phyloP scores from a whole-genome alignment of 2,329 filamentous ascomycete species.

The Verticillium zaregamsianum region DNA sequence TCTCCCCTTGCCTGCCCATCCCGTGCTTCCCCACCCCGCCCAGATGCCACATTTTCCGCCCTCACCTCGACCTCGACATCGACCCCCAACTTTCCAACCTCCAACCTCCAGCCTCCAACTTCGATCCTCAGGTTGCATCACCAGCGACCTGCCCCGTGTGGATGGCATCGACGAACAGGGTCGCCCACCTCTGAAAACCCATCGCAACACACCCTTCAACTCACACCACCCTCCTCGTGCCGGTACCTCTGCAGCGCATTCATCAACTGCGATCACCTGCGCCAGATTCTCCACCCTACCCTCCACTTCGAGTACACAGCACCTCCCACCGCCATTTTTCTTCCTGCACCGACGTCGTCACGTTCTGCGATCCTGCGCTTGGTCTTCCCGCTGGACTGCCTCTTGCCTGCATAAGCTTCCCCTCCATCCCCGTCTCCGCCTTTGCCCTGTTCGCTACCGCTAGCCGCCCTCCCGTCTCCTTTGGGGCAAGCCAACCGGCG shows the following conservation, averaged over 20 bases:
- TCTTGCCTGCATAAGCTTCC: constrained; percentile 2
- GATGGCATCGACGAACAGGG: not conserved
- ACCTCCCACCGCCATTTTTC: not conserved
- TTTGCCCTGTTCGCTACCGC: not conserved
- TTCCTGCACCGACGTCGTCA: not conserved
- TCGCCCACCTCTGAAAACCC: not conserved
- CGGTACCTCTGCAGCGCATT: not conserved
- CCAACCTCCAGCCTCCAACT: not conserved
- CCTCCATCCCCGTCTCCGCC: not conserved
- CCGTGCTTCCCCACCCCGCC: not conserved
- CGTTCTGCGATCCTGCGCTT: not conserved
- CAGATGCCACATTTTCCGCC: not conserved
- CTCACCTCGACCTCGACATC: not conserved
- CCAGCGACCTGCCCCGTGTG: not conserved
- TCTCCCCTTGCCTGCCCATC: not conserved
- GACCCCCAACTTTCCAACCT: not conserved
- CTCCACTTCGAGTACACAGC: not conserved
- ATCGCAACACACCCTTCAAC: not conserved
- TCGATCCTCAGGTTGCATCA: not conserved
- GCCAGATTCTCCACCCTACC: not conserved
- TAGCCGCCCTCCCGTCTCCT: not conserved
- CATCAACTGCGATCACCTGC: not conserved
- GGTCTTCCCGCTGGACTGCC: not conserved
- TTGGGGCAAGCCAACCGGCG: not conserved
- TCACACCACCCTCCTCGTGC: not conserved